A percentile compares a stretch with the other conserved stretches of the same genome.
Evolutionary conservation across 1,284 basidiomycete genomes (phyloP).

Genomic region (Malassezia globosa): DNA sequence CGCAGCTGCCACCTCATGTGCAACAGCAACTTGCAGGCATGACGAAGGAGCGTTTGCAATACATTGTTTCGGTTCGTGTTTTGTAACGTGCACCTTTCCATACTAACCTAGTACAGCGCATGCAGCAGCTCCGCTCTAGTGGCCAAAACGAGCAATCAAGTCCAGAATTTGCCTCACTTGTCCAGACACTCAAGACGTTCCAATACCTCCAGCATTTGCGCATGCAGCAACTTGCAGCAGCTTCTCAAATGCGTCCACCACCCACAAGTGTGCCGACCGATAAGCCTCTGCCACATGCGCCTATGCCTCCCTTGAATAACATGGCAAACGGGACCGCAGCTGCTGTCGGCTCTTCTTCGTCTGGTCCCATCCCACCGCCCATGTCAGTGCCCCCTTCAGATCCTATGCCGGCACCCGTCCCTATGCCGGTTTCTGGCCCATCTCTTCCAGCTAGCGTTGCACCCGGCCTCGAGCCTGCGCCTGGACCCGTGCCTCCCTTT

Average conservation of each 20-base stretch:
- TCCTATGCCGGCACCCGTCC: not conserved
- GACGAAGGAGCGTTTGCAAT: conserved; percentile 39
- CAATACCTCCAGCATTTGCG: conserved; percentile 41
- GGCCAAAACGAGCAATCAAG: conserved; percentile 47
- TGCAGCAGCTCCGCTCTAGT: conserved; percentile 46
- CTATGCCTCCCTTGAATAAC: not conserved
- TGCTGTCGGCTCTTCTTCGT: too few relatives aligned
- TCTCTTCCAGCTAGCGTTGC: too few relatives aligned
- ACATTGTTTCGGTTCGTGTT: conserved; percentile 28
- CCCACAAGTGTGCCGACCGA: conserved; percentile 14
- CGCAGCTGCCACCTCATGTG: conserved; percentile 22
- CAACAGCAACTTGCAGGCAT: conserved; percentile 40
- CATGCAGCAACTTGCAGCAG: conserved; percentile 29
- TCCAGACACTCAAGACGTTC: conserved; percentile 38
- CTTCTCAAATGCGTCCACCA: not conserved
- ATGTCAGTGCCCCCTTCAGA: too few relatives aligned
- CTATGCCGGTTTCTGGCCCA: too few relatives aligned
- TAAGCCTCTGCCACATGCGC: conserved; percentile 18
- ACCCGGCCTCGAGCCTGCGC: too few relatives aligned
- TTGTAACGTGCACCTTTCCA: too few relatives aligned
- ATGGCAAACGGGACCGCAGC: not conserved
- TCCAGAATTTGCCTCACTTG: conserved; percentile 46
- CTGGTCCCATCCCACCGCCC: too few relatives aligned
- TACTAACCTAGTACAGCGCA: conserved; percentile 29
- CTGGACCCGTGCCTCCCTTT: too few relatives aligned